Evolutionary conservation across 208 protist genomes (phyloP).

Genomic region (Naegleria lovaniensis): DNA sequence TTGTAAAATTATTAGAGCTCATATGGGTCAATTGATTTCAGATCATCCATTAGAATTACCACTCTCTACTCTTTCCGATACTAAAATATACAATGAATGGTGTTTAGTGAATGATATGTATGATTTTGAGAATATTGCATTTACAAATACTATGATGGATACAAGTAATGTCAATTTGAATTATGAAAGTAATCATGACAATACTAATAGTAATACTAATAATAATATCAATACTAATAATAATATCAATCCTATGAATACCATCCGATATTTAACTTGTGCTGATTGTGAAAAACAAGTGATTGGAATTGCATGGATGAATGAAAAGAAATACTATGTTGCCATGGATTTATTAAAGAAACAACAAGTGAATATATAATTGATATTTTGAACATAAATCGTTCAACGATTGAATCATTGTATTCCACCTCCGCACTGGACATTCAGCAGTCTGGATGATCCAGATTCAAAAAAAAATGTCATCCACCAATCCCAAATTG

Average conservation of each 20-base stretch:
- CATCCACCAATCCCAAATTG: no score
- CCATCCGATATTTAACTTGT: neutral
- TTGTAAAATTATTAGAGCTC: neutral
- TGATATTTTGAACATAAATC: no score
- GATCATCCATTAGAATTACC: neutral
- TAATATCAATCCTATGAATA: no score
- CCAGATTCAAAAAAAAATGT: no score
- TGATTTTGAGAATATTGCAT: constrained; percentile 8
- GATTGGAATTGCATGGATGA: neutral
- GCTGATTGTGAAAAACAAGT: neutral
- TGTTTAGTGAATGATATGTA: neutral
- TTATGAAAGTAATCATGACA: no score
- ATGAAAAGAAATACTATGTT: neutral
- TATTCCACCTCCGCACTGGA: no score
- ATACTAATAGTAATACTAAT: no score
- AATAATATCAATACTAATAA: no score
- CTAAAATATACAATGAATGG: neutral
- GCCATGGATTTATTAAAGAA: neutral
- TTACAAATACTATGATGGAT: neutral
- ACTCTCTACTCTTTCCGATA: neutral
- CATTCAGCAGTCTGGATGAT: no score
- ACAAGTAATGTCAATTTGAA: neutral
- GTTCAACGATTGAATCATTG: no score
- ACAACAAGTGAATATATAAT: no score
- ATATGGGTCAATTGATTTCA: neutral